A percentile compares a stretch with the other conserved stretches of the same genome.
Conservation (phyloP, 495 filamentous ascomycete genomes). For the Penicillium herquei region DNA sequence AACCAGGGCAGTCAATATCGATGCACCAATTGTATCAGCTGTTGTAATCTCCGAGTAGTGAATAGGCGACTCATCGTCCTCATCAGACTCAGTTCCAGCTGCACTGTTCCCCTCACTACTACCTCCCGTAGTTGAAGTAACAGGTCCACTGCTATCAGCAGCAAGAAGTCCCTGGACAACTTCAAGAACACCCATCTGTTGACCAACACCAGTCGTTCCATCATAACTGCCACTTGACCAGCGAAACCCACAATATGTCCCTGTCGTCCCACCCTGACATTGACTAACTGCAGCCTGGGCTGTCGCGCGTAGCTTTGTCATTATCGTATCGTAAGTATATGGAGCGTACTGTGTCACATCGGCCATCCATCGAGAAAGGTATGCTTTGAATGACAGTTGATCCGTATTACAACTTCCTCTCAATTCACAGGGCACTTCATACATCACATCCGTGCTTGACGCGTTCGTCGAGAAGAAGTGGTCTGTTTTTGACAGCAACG, state of each 20-base stretch:
- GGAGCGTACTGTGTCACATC: conserved; percentile 39
- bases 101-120: conserved; percentile 14
- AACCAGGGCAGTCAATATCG: conserved; percentile 6
- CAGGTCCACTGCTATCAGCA: conserved; percentile 1
- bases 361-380: conserved; percentile 42
- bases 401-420: conserved; percentile 36
- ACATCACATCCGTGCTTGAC: conserved; percentile 41
- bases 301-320: conserved; percentile 25
- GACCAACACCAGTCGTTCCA: conserved; percentile 45
- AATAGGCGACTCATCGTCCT: conserved; percentile 1
- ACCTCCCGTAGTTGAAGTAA: conserved; percentile 14
- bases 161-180: conserved; percentile 49
- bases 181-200: conserved; percentile 71
- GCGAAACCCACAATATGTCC: conserved; percentile 18
- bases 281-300: conserved; percentile 37
- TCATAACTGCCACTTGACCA: conserved; percentile 36
- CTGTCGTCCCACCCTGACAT: conserved; percentile 31
- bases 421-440: conserved; percentile 38
- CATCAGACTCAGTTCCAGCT: conserved; percentile 10
- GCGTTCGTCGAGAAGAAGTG: conserved; percentile 53
- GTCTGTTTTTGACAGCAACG: conserved; percentile 50
- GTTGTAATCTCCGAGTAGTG: conserved; percentile 2
- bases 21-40: conserved; percentile 6
- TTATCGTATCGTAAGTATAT: conserved; percentile 28
- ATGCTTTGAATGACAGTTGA: conserved; percentile 45